Evolutionary conservation across 306 rosid genomes (phyloP), one percentile per base, ranked within the genome.

Genomic region (Ormosia emarginata): DNA sequence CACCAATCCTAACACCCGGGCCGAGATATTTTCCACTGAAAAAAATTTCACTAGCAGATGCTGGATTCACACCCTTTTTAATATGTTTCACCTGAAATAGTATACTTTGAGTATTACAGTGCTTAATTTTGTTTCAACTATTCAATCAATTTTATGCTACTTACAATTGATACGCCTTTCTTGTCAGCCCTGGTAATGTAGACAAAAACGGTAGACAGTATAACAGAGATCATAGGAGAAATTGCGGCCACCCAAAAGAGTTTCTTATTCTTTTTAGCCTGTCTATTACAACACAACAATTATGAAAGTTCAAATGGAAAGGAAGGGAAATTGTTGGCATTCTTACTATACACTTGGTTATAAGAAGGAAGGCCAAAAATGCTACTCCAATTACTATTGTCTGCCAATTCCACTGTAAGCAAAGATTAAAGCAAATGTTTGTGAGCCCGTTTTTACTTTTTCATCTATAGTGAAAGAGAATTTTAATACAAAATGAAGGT

Each of bases 331-430:
- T 17, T 44, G 68, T 43, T 47, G 76, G 46, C 39, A 80, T 78
- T 64, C 90, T 83, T 87, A 93, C 99, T 10, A 93, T 87, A 62
- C 89, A 81, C 67, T 92, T 95, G n/a, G 94, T 18, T 43, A 74
- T 0, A 8, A 93, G 88, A 83, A 95, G 92, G 81, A 87, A 92
- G 40, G 6, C 81, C 90, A 95, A 82, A 84, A 90, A 91, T 71
- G 95, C 37, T 18, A 85, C 4, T 62, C 94, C 99, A 36, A 95
- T 92, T 29, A 86, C 68, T 73, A 91, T 86, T 14, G 99, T 93
- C 82, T 87, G 68, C 97, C 94, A 93, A 87, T 93, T 95, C 99
- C 99, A 95, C 99, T 95, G 97, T 47, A 76, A 49, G n/a, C 46
- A 75, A 67, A 82, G 29, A 67, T 61, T n/a, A 33, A 34, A 74